These are phyloP conservation scores for Colletotrichum ledebouriae DNA, from an alignment of 2,329 filamentous ascomycete genomes.

Conservation along the genomic window DNA sequence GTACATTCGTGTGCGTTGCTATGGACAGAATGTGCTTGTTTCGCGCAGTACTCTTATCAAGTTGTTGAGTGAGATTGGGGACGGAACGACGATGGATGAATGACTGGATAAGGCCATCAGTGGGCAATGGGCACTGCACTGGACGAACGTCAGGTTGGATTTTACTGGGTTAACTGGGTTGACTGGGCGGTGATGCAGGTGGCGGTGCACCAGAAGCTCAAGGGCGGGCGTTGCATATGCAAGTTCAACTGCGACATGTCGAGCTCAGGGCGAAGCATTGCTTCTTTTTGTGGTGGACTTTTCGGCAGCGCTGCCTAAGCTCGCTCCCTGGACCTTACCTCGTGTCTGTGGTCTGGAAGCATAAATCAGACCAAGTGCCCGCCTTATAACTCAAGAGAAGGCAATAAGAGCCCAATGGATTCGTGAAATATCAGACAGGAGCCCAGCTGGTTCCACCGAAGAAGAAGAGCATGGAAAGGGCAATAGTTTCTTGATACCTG, in stretches of 20 bases:
- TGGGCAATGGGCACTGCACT: constrained; percentile 7
- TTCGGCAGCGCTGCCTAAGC: constrained; percentile 12
- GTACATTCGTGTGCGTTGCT: no score
- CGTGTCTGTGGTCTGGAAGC: constrained; percentile 12
- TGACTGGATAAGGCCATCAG: constrained; percentile 3
- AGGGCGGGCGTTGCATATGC: constrained; percentile 26
- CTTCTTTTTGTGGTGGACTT: not conserved
- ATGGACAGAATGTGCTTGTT: constrained; percentile 6
- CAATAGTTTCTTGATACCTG: constrained; percentile 16
- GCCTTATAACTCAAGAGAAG: not conserved
- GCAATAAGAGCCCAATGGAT: not conserved
- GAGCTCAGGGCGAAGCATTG: constrained; percentile 4
- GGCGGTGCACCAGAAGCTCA: constrained; percentile 34
- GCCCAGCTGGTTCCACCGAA: constrained; percentile 10
- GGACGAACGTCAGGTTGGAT: no score
- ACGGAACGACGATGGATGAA: not conserved
- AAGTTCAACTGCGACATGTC: not conserved
- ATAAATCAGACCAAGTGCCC: not conserved
- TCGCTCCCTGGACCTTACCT: constrained; percentile 16
- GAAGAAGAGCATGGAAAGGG: constrained; percentile 19
- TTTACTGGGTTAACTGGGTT: not conserved
- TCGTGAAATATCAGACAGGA: no score
- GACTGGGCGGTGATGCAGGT: constrained; percentile 41
- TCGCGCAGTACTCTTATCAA: not conserved
- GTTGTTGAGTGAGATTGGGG: constrained; percentile 1